Base-by-base conservation (phyloP, 768 basidiomycete genomes). In the Harrya chromipes region DNA sequence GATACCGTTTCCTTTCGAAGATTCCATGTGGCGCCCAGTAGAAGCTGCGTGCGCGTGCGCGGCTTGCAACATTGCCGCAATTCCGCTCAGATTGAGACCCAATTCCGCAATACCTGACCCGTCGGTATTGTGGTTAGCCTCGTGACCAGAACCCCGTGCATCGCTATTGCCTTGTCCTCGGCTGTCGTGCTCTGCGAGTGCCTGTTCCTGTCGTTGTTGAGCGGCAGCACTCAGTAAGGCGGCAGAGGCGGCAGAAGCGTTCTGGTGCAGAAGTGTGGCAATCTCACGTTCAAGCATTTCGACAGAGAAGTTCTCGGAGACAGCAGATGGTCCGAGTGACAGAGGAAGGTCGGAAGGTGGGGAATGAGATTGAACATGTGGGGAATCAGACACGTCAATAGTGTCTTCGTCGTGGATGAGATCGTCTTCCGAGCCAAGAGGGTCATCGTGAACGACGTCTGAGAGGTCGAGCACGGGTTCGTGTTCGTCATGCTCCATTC, bases 371-470 rank as follows among this genome's bases (percentile, higher is more conserved):
- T 47, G 52, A 31, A 13, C 13, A 47, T 56, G 50, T 17, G 54
- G 23, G 21, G 62, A 48, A 50, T 57, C 67, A 54, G 61, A 63
- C 55, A 55, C 71, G 58, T 59, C 65, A 50, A 57, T 63, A 29
- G 50, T 58, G 60, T 45, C 69, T 35, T 54, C 46, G 16, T 62
- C 49, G 23, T 58, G 60, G 69, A 71, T 55, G 40, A 66, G 53
- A 38, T 72, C 71, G 40, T 72, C 69, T 55, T 83, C 81, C 58
- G 85, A 79, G 64, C 76, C 81, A 20, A 87, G 77, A 26, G 84
- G 77, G 49, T 87, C 85, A 64, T 90, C 87, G 67, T 89, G 85
- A 39, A 90, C 86, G 68, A 90, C 88, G 70, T 90, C 88, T 40
- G 88, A 90, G 58, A 90, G 80, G 62, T 82, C 80, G 54, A 90